phyloP scores from a whole-genome alignment of 1,139 yeast species.

The Yamadazyma oceani region DNA sequence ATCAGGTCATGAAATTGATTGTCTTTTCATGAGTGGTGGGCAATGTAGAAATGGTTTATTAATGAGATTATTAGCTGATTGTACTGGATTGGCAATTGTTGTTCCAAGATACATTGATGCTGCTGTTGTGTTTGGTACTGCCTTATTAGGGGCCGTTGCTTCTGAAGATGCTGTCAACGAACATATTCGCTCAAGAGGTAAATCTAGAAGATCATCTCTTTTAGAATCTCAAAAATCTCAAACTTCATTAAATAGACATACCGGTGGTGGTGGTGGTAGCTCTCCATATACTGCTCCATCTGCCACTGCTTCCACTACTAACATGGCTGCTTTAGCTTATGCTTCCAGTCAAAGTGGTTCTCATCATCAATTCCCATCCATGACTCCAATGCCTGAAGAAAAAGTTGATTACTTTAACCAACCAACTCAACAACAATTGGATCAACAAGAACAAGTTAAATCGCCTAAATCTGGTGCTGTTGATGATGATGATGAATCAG shows the following conservation, averaged over 20 bases:
- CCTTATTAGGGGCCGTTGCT: constrained; percentile 92
- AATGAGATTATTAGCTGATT: constrained; percentile 87
- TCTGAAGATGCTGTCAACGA: constrained; percentile 58
- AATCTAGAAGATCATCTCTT: constrained; percentile 40
- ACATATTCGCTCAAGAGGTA: constrained; percentile 32
- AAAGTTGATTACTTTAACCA: constrained; percentile 47
- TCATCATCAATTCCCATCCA: constrained; percentile 55
- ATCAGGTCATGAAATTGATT: constrained; percentile 72
- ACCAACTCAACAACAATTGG: constrained; percentile 18
- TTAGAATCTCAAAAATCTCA: constrained; percentile 35
- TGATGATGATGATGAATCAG: constrained; percentile 32
- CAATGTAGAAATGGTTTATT: constrained; percentile 90
- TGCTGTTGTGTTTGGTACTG: constrained; percentile 95
- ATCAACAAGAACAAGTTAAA: constrained; percentile 13
- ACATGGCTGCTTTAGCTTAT: constrained; percentile 54
- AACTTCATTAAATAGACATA: constrained; percentile 23
- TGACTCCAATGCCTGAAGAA: constrained; percentile 54
- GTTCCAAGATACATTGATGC: constrained; percentile 95
- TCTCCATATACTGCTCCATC: constrained; percentile 78
- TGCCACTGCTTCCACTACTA: constrained; percentile 62
- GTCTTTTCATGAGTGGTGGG: constrained; percentile 92
- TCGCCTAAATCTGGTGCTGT: constrained; percentile 14
- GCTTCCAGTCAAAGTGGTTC: constrained; percentile 34
- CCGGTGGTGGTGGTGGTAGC: constrained; percentile 30
- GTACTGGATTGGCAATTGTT: constrained; percentile 88